Base-by-base conservation (phyloP, 2,329 filamentous ascomycete species). In the Monosporascus sp. region DNA sequence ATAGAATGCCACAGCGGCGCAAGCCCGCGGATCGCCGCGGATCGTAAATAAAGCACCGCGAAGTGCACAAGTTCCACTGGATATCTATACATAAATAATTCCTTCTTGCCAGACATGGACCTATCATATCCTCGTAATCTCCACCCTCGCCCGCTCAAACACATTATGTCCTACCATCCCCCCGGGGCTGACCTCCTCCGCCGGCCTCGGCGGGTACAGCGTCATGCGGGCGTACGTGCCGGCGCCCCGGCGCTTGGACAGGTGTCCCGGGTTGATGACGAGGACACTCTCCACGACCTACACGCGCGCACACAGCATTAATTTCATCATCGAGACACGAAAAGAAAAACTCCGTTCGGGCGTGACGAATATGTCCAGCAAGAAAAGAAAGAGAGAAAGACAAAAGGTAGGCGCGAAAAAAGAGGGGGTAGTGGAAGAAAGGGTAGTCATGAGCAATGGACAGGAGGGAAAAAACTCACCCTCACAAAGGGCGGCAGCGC, bases 281-380 rank as follows among this genome's bases (percentile, higher is more conserved):
- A 97, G 72, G 0, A 97, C 91, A 60, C 87, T 90, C 65, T 97
- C 90, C 11, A 97, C 85, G 43, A 97, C 90, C 91, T 96, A 60
- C 2, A 54, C 27, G 53, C 9, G 1, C 2, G 17, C 46, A 51
- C 53, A 54, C 27, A 61, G 59, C 31, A 35, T 59, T 49, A 57
- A 15, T 41, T 14, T 27, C 18, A 43, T 41, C 39, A 22, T 14
- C 18, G 11, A 43, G 5, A 2, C 39, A 20, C 18, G 3, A 3
- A 43, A 20, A 5, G 6, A 24, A 20, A 11, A 18, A 9, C 4
- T 14, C 31, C 27, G 27, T 35, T 35, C 11, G 9, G 39, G 15
- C 6, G 43, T 25, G 43, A 9, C 47, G n/a, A 49, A 18, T 25
- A 18, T 43, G 18, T 37, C 39, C 48, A 22, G 22, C 39, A 31